These are phyloP conservation scores for Gossypium thurberi DNA, from an alignment of 345 rosid genomes.

Conservation along the genomic window DNA sequence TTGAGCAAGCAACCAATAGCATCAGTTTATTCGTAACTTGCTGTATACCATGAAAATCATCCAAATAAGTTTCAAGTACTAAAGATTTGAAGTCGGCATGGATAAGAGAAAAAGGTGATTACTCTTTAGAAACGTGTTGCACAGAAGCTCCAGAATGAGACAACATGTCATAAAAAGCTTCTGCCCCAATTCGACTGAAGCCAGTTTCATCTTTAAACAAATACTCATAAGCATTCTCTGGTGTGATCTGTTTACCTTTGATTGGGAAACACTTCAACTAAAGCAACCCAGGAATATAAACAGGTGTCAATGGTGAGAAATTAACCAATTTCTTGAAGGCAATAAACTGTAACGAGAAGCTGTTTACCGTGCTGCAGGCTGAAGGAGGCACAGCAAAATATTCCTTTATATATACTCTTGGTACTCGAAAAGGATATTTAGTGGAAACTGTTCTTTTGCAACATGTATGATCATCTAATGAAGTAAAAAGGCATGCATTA, in stretches of 20 bases:
- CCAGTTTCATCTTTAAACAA: slow-evolving; percentile 52
- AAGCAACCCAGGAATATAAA: slow-evolving; percentile 15
- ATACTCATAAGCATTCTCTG: slow-evolving; percentile 52
- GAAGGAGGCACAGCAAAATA: slow-evolving; percentile 54
- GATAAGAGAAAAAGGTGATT: slow-evolving; percentile 20
- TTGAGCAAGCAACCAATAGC: neutral
- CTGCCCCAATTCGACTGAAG: slow-evolving; percentile 43
- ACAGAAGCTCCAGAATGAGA: slow-evolving; percentile 62
- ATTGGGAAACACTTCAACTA: slow-evolving; percentile 43
- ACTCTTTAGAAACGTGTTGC: slow-evolving; percentile 61
- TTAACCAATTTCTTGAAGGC: slow-evolving; percentile 2
- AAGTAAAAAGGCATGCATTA: slow-evolving; percentile 24
- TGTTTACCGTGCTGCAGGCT: slow-evolving; percentile 43
- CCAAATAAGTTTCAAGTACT: neutral
- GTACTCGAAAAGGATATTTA: slow-evolving; percentile 52
- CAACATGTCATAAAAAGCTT: slow-evolving; percentile 49
- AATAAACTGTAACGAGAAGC: slow-evolving; percentile 1
- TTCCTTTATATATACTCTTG: slow-evolving; percentile 59
- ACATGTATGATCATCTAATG: slow-evolving; percentile 34
- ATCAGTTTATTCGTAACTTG: neutral
- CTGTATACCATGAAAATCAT: neutral
- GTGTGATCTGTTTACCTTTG: slow-evolving; percentile 35
- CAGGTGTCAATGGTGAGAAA: slow-evolving; percentile 15
- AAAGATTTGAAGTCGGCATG: slow-evolving; percentile 7
- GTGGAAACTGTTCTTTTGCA: slow-evolving; percentile 45